phyloP scores from a whole-genome alignment of 306 rosid species.

The Amphicarpaea edgeworthii region DNA sequence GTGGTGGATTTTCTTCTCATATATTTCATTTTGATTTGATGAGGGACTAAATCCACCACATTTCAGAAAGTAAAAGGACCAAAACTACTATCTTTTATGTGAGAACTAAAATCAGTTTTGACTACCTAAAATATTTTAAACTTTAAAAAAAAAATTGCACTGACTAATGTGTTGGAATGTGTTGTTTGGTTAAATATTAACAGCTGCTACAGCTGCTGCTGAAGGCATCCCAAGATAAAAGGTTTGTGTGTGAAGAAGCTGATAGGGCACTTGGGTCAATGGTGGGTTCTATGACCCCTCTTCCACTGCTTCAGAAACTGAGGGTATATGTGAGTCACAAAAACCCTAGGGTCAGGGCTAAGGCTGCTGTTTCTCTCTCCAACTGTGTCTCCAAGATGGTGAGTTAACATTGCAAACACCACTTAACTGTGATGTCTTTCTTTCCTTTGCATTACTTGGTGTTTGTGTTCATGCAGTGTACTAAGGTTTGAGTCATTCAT shows the following conservation, averaged over 20 bases:
- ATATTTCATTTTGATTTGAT: no score
- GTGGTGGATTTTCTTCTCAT: neutral
- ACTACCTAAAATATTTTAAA: neutral
- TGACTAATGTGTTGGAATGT: constrained; percentile 17
- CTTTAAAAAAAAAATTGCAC: no score
- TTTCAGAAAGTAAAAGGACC: neutral
- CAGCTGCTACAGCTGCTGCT: constrained; percentile 83
- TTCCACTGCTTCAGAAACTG: constrained; percentile 73
- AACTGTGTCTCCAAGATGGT: constrained; percentile 89
- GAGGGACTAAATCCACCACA: neutral
- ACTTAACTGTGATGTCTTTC: neutral
- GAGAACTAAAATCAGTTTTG: neutral
- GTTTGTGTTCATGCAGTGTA: neutral
- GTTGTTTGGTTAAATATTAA: constrained; percentile 42
- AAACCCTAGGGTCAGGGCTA: constrained; percentile 86
- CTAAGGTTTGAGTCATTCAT: neutral
- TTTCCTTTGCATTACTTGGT: neutral
- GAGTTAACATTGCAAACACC: constrained; percentile 49
- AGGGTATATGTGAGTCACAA: constrained; percentile 63
- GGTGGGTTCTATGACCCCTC: constrained; percentile 76
- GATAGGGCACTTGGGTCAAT: constrained; percentile 69
- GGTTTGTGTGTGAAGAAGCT: constrained; percentile 96
- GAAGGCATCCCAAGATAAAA: constrained; percentile 91
- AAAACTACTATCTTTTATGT: neutral
- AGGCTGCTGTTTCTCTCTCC: constrained; percentile 74